Percentiles rank a stretch among this genome's conserved stretches.
Evolutionary conservation across 1,139 yeast genomes (phyloP).

Genomic region (Suhomyces anneliseae): DNA sequence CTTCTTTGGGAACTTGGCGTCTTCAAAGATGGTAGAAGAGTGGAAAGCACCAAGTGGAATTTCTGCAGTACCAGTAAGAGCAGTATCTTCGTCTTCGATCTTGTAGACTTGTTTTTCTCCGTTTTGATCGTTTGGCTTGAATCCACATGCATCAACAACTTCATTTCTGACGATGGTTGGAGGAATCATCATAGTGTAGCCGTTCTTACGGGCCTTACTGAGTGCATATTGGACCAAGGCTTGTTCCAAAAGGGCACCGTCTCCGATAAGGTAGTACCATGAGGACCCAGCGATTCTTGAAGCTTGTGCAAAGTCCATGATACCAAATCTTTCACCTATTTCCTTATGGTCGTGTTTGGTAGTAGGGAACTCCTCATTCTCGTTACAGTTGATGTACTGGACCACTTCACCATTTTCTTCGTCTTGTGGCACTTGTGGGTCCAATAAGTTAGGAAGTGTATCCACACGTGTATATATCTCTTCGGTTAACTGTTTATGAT

Average conservation of each 20-base stretch:
- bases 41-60: conserved; percentile 86
- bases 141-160: conserved; percentile 87
- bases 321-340: conserved; percentile 59
- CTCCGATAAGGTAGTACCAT: conserved; percentile 83
- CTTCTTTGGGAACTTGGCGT: conserved; percentile 46
- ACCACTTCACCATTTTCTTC: conserved; percentile 44
- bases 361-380: conserved; percentile 24
- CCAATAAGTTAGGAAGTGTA: conserved; percentile 68
- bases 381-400: conserved; percentile 47
- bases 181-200: conserved; percentile 73
- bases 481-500: conserved; percentile 25
- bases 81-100: conserved; percentile 49
- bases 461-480: conserved; percentile 44
- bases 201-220: conserved; percentile 60
- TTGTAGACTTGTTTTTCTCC: conserved; percentile 84
- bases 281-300: conserved; percentile 80
- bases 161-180: conserved; percentile 85
- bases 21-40: conserved; percentile 27
- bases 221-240: conserved; percentile 84
- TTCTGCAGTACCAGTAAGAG: conserved; percentile 94
- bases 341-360: conserved; percentile 55
- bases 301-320: conserved; percentile 73
- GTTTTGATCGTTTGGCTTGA: conserved; percentile 87
- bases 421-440: conserved; percentile 47
- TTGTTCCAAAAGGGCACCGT: conserved; percentile 87